phyloP scores from a whole-genome alignment of 768 basidiomycete genomes.

The Rhodotorula taiwanensis region DNA sequence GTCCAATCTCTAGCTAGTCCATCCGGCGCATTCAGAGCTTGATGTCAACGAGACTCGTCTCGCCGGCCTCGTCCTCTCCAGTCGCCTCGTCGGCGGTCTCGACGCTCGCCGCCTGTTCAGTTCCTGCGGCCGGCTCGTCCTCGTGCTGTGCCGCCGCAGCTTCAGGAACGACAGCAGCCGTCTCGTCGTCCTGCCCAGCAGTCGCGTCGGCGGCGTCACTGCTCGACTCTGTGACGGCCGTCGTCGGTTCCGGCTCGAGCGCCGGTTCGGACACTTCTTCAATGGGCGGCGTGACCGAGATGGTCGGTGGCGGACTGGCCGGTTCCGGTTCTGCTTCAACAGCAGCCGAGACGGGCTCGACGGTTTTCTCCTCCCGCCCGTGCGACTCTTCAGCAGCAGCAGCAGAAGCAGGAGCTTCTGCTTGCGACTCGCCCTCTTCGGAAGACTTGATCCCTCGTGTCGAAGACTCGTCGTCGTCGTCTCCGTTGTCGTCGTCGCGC shows the following conservation, averaged over 20 bases:
- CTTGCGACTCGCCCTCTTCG: neutral
- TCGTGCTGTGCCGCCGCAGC: neutral
- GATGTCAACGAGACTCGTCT: constrained; percentile 20
- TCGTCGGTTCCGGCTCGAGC: neutral
- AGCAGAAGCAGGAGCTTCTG: neutral
- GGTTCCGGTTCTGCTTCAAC: neutral
- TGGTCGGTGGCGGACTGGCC: neutral
- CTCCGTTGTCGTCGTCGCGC: too few species aligned
- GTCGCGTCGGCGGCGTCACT: too few species aligned
- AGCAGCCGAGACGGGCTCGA: neutral
- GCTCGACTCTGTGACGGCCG: too few species aligned
- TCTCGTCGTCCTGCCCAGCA: too few species aligned
- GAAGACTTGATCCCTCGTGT: neutral
- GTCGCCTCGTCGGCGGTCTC: neutral
- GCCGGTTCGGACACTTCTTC: neutral
- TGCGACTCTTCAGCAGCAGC: neutral
- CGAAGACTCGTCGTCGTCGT: neutral
- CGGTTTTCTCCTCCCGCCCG: neutral
- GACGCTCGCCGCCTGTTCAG: too few species aligned
- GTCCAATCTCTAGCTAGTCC: too few species aligned
- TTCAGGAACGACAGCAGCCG: too few species aligned
- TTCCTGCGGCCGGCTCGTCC: neutral
- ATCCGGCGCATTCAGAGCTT: constrained; percentile 9
- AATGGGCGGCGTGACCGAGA: neutral
- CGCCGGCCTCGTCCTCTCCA: neutral